A percentile compares a stretch with the other conserved stretches of the same genome.
Evolutionary conservation across 2,329 filamentous ascomycete genomes (phyloP).

Genomic region (Nigrograna mackinnonii): DNA sequence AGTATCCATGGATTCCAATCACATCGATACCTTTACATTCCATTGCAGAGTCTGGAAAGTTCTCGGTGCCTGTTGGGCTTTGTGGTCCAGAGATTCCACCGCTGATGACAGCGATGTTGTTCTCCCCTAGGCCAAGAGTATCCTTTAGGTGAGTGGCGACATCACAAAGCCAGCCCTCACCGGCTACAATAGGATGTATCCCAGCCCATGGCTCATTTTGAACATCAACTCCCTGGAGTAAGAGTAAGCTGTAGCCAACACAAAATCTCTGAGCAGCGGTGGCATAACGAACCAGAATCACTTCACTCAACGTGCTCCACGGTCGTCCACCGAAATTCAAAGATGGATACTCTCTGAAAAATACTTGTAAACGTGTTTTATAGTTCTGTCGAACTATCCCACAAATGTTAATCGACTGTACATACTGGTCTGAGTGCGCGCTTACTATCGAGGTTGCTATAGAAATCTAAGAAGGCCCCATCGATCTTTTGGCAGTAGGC

Average conservation of each 20-base stretch:
- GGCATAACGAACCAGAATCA: slow-evolving; percentile 32
- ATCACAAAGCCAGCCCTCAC: slow-evolving; percentile 39
- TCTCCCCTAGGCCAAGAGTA: slow-evolving; percentile 23
- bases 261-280: neutral
- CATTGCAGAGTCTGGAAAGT: slow-evolving; percentile 36
- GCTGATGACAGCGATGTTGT: slow-evolving; percentile 38
- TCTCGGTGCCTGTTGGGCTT: slow-evolving; percentile 23
- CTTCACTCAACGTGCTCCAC: slow-evolving; percentile 33
- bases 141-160: slow-evolving; percentile 36
- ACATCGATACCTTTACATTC: slow-evolving; percentile 37
- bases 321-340: slow-evolving; percentile 33
- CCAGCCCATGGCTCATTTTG: slow-evolving; percentile 40
- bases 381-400: slow-evolving; percentile 25
- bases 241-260: neutral
- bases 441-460: slow-evolving; percentile 32
- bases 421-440: neutral
- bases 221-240: slow-evolving; percentile 33
- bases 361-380: slow-evolving; percentile 33
- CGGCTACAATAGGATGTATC: slow-evolving; percentile 36
- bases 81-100: slow-evolving; percentile 37
- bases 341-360: slow-evolving; percentile 39
- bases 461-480: slow-evolving; percentile 39
- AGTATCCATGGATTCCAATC: slow-evolving; percentile 39
- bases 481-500: slow-evolving; percentile 35
- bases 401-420: neutral